Evolutionary conservation across 78 protist species (phyloP), one percentile per base, ranked within the genome.

Genomic region (Anaeramoeba ignava): DNA sequence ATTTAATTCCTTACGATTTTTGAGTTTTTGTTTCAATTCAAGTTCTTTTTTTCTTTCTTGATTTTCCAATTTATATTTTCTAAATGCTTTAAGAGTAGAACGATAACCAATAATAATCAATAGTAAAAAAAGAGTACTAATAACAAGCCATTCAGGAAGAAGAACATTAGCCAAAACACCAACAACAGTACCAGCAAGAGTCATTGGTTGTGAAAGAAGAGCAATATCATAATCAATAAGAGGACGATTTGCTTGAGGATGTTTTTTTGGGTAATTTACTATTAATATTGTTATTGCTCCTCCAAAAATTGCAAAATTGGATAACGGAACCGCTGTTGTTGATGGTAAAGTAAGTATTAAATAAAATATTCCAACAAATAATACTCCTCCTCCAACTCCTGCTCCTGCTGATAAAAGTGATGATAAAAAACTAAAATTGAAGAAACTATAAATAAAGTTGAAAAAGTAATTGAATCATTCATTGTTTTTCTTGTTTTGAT

Each of bases 151-250:
- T n/a, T n/a, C n/a, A n/a, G n/a, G n/a, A n/a, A n/a, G n/a, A 0
- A 90, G 33, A 3, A 54, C 41, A 41, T 90, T 90, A 42, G 85
- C 38, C 0, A 86, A 67, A 38, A 90, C 92, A 41, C 92, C 92
- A 1, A 87, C 0, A 31, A 82, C 34, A 23, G 88, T 82, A 12
- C 92, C 92, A 31, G 83, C 78, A 0, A 90, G 87, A 38, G 38
- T 41, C 36, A 79, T 2, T 3, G 92, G 92, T 37, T 83, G 87
- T 31, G 87, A 78, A 40, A 90, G 1, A 37, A 82, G 39, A 36
- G 36, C 2, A 0, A 40, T 68, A 81, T 67, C 84, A 54, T 67
- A 90, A 87, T 90, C 88, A 1, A 90, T 84, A 23, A 87, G 81
- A 41, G 83, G 89, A 0, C 89, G 83, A 3, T 42, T 12, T 27